Evolutionary conservation across 2,329 filamentous ascomycete genomes (phyloP).

Genomic region (Amylocarpus encephaloides): DNA sequence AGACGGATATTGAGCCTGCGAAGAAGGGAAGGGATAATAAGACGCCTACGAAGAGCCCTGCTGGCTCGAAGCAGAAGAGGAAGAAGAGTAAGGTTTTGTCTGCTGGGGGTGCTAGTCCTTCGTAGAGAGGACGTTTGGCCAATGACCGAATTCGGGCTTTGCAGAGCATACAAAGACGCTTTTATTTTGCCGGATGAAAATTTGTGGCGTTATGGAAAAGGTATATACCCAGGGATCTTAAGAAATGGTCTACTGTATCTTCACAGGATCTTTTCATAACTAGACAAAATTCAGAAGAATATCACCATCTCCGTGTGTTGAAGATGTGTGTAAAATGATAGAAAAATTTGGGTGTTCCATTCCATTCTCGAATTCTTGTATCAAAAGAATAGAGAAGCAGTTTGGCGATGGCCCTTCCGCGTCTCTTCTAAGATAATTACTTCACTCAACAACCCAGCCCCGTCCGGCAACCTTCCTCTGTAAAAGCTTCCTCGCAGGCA

Average conservation of each 20-base stretch:
- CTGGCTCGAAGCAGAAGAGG: slow-evolving; percentile 31
- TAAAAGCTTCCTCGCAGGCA: slow-evolving; percentile 77
- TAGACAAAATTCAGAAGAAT: background rate
- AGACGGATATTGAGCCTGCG: slow-evolving; percentile 23
- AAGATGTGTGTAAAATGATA: too few relatives aligned
- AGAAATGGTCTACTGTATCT: background rate
- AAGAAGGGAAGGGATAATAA: slow-evolving; percentile 30
- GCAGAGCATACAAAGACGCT: too few relatives aligned
- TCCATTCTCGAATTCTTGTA: too few relatives aligned
- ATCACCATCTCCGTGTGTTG: too few relatives aligned
- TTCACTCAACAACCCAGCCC: slow-evolving; percentile 56
- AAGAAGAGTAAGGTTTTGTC: slow-evolving; percentile 33
- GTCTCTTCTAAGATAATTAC: background rate
- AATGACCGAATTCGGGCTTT: background rate
- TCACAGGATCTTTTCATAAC: background rate
- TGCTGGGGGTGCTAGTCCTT: slow-evolving; percentile 21
- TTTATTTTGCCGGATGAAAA: background rate
- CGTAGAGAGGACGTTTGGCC: slow-evolving; percentile 2
- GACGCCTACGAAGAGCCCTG: slow-evolving; percentile 29
- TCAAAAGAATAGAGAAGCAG: too few relatives aligned
- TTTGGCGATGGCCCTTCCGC: too few relatives aligned
- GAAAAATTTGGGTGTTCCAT: too few relatives aligned
- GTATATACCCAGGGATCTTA: background rate
- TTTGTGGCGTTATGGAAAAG: background rate
- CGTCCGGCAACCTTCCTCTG: slow-evolving; percentile 68